phyloP scores from a whole-genome alignment of 768 basidiomycete genomes.

The Leucocoprinus birnbaumii region DNA sequence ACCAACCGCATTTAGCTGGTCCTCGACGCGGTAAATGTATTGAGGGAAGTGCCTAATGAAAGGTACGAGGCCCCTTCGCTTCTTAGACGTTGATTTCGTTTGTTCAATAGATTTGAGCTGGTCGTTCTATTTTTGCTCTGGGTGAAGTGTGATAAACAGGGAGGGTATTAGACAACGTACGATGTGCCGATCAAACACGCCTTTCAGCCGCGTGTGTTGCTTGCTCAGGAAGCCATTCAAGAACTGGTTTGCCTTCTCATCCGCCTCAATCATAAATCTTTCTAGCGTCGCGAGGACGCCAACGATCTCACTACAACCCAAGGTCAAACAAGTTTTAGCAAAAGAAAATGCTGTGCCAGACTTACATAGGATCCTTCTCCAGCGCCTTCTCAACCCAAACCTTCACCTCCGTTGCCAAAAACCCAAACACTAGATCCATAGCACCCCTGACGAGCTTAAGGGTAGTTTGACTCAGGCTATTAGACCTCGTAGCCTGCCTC shows the following conservation, averaged over 20 bases:
- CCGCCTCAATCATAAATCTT: slow-evolving; percentile 70
- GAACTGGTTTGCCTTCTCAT: slow-evolving; percentile 78
- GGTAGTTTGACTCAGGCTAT: slow-evolving; percentile 65
- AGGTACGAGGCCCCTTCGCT: slow-evolving; percentile 86
- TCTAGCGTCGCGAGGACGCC: slow-evolving; percentile 82
- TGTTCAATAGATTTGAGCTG: slow-evolving; percentile 88
- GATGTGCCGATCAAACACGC: slow-evolving; percentile 74
- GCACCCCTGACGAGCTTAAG: slow-evolving; percentile 81
- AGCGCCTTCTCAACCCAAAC: slow-evolving; percentile 81
- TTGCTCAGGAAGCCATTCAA: slow-evolving; percentile 72
- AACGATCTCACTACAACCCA: slow-evolving; percentile 66
- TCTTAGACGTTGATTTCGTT: slow-evolving; percentile 89
- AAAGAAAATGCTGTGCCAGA: background rate
- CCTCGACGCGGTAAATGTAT: slow-evolving; percentile 82
- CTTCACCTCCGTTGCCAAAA: slow-evolving; percentile 80
- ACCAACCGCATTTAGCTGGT: slow-evolving; percentile 61
- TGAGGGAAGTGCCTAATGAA: slow-evolving; percentile 93
- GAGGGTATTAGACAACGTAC: slow-evolving; percentile 34
- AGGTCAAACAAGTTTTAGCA: slow-evolving; percentile 1
- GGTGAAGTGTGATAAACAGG: background rate
- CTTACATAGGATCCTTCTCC: slow-evolving; percentile 73
- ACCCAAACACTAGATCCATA: slow-evolving; percentile 95
- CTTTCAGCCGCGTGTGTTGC: slow-evolving; percentile 75
- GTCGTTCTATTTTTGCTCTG: slow-evolving; percentile 54
- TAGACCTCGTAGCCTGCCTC: slow-evolving; percentile 78